Conservation (phyloP, 2,329 filamentous ascomycete genomes). For the Torrubiellomyces zombiae region DNA sequence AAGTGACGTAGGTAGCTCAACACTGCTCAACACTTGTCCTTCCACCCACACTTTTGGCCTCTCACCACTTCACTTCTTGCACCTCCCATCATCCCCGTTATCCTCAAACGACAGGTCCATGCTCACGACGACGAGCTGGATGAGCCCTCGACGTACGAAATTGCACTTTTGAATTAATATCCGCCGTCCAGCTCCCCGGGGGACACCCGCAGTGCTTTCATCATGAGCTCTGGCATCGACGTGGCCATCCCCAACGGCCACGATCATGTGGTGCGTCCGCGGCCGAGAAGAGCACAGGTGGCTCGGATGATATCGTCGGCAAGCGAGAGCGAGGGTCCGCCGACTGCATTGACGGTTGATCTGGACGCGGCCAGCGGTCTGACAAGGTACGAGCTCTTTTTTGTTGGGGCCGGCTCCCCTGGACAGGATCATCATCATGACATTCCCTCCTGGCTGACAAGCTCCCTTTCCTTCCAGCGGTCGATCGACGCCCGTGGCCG, state of each 20-base stretch:
- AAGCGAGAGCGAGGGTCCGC: slow-evolving; percentile 17
- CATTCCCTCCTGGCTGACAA: slow-evolving; percentile 1
- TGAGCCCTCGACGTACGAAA: no score
- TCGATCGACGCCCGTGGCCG: slow-evolving; percentile 64
- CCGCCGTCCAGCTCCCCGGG: no score
- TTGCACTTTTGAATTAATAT: no score
- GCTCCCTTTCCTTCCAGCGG: slow-evolving; percentile 36
- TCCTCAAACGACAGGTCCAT: no score
- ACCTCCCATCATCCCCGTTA: no score
- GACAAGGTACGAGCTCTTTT: slow-evolving; percentile 23
- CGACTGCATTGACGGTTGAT: slow-evolving; percentile 12
- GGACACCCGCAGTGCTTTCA: no score
- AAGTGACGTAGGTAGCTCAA: no score
- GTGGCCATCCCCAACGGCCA: slow-evolving; percentile 11
- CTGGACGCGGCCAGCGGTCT: slow-evolving; percentile 22
- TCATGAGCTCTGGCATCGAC: slow-evolving; percentile 14
- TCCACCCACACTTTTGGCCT: no score
- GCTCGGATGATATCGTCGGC: slow-evolving; percentile 20
- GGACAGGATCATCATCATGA: not conserved
- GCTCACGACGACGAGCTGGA: no score
- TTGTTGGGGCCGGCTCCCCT: not conserved
- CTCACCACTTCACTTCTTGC: no score
- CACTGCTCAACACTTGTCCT: no score
- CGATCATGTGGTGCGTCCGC: slow-evolving; percentile 30
- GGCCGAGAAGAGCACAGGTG: slow-evolving; percentile 30